Conservation (phyloP, 2,329 filamentous ascomycete genomes). For the Trichoderma citrinoviride region DNA sequence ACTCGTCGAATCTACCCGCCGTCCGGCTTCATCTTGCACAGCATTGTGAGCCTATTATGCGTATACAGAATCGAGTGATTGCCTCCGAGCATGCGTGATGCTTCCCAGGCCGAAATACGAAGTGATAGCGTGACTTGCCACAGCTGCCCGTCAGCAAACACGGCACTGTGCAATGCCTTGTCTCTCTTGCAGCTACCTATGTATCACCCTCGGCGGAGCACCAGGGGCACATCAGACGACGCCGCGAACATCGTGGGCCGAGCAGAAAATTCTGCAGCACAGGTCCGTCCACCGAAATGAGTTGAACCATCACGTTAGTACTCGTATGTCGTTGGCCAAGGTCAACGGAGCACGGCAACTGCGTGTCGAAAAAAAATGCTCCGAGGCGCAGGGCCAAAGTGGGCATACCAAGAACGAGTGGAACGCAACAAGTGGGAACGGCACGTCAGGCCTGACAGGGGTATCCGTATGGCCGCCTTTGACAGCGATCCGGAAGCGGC, state of each 20-base stretch:
- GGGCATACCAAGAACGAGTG: constrained; percentile 9
- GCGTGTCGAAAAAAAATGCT: constrained; percentile 1
- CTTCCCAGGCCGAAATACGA: neutral
- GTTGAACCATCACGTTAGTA: constrained; percentile 1
- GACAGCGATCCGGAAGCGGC: constrained; percentile 16
- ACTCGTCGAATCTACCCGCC: neutral
- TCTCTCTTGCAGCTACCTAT: neutral
- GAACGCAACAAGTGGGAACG: constrained; percentile 6
- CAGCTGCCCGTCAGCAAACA: neutral
- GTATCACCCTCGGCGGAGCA: neutral
- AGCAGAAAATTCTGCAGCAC: constrained; percentile 8
- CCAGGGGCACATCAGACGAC: neutral
- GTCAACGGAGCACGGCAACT: neutral
- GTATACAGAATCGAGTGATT: neutral
- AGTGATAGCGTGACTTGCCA: neutral
- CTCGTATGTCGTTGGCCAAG: neutral
- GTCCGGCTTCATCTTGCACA: neutral
- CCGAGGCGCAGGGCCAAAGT: neutral
- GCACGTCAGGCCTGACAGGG: neutral
- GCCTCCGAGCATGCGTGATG: neutral
- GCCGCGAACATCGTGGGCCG: constrained; percentile 3
- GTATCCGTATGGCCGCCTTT: neutral
- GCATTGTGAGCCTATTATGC: neutral
- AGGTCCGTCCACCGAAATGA: neutral
- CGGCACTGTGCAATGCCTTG: neutral